Conservation (phyloP, 1,284 basidiomycete genomes). For the Chiua sp. region DNA sequence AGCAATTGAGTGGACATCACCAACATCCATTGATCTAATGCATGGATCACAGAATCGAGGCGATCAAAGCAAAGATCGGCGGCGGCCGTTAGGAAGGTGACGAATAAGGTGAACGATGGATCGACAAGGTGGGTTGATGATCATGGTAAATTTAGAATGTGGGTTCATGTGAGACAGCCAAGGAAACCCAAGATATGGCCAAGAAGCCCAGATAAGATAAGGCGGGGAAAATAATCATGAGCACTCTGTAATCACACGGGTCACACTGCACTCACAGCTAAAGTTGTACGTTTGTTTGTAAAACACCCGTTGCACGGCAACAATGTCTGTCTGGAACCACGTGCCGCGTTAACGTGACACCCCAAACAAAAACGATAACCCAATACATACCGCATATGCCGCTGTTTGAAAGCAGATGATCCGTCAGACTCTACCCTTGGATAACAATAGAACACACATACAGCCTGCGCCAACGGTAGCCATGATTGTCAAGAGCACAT, state of each 20-base stretch:
- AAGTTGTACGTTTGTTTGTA: slow-evolving; percentile 72
- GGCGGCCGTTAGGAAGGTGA: no score
- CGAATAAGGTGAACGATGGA: background rate
- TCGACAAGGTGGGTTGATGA: background rate
- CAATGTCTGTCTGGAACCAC: slow-evolving; percentile 65
- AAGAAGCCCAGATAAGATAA: background rate
- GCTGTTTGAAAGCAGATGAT: slow-evolving; percentile 15
- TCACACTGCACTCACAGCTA: slow-evolving; percentile 11
- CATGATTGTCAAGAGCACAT: slow-evolving; percentile 79
- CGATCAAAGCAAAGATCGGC: no score
- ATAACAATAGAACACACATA: slow-evolving; percentile 16
- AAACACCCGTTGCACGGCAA: slow-evolving; percentile 76
- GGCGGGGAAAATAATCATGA: background rate
- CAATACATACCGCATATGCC: slow-evolving; percentile 34
- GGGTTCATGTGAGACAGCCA: background rate
- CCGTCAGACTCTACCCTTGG: slow-evolving; percentile 2
- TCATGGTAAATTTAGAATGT: background rate
- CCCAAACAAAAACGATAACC: background rate
- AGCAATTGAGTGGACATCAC: slow-evolving; percentile 61
- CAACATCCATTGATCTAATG: slow-evolving; percentile 3
- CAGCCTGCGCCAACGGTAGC: slow-evolving; percentile 64
- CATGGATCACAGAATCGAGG: background rate
- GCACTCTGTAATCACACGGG: background rate
- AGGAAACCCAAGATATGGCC: background rate
- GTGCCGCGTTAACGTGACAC: background rate